phyloP scores from a whole-genome alignment of 805 yeast species.

The Lachancea quebecensis region DNA sequence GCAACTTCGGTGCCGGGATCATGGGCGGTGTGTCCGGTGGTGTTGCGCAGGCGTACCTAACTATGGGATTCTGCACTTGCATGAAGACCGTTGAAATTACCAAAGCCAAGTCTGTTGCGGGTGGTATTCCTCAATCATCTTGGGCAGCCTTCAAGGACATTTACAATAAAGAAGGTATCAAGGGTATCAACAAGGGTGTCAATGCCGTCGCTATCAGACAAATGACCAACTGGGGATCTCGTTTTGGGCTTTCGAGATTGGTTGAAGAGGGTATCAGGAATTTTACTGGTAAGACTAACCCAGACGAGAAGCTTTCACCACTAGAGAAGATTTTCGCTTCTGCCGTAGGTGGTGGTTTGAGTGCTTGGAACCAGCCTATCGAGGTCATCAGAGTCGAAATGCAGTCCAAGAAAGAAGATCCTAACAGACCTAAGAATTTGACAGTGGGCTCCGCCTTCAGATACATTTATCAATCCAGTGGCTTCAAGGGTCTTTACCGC shows the following conservation, averaged over 20 bases:
- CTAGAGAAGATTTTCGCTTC: slow-evolving; percentile 78
- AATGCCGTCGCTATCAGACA: slow-evolving; percentile 99
- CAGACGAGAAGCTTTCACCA: slow-evolving; percentile 57
- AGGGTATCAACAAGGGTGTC: slow-evolving; percentile 95
- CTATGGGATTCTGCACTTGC: slow-evolving; percentile 98
- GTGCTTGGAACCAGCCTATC: slow-evolving; percentile 98
- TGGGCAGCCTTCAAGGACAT: slow-evolving; percentile 84
- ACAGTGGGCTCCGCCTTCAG: slow-evolving; percentile 68
- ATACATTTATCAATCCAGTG: slow-evolving; percentile 77
- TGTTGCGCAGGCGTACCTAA: slow-evolving; percentile 89
- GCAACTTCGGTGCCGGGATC: slow-evolving; percentile 78
- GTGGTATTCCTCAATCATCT: slow-evolving; percentile 65
- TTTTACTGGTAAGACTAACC: slow-evolving; percentile 48
- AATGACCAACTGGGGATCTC: slow-evolving; percentile 98
- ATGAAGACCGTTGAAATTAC: slow-evolving; percentile 99
- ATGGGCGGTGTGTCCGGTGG: slow-evolving; percentile 97
- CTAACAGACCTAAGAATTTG: slow-evolving; percentile 90
- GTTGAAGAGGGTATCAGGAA: slow-evolving; percentile 80
- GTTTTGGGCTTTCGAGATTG: slow-evolving; percentile 87
- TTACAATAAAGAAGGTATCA: slow-evolving; percentile 76
- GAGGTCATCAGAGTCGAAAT: slow-evolving; percentile 97
- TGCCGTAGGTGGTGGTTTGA: slow-evolving; percentile 91
- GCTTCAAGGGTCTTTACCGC: slow-evolving; percentile 84
- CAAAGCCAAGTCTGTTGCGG: slow-evolving; percentile 69
- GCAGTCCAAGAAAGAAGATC: slow-evolving; percentile 93